Percentiles rank a stretch among this genome's conserved stretches.
These are phyloP conservation scores for Bidens hawaiensis DNA, from an alignment of 140 eudicot species.

Conservation along the genomic window DNA sequence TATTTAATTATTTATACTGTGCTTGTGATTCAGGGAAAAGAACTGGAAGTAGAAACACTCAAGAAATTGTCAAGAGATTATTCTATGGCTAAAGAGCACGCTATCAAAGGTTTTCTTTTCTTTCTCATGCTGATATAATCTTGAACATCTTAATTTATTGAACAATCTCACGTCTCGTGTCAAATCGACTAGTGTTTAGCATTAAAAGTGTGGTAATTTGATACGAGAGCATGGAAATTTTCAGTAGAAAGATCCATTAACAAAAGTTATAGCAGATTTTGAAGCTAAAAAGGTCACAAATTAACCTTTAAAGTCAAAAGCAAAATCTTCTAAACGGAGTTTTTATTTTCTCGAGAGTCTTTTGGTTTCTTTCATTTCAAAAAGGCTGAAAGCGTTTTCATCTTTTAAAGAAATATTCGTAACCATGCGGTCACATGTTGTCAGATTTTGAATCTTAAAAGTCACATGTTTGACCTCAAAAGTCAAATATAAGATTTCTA, in stretches of 20 bases:
- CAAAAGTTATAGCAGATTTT: not conserved
- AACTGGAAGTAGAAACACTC: conserved; percentile 47
- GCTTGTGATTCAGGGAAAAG: conserved; percentile 44
- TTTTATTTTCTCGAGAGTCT: too few species aligned
- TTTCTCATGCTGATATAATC: not conserved
- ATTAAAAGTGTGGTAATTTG: not conserved
- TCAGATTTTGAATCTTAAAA: not conserved
- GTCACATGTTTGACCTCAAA: not conserved
- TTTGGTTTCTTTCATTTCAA: not conserved
- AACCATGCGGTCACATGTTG: not conserved
- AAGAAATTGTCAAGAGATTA: not conserved
- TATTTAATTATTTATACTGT: not conserved
- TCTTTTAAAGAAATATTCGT: not conserved
- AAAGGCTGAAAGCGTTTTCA: too few species aligned
- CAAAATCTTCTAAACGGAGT: too few species aligned
- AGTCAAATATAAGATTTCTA: not conserved
- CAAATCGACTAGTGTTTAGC: not conserved
- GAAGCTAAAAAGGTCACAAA: not conserved
- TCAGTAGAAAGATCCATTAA: not conserved
- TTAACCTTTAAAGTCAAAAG: too few species aligned
- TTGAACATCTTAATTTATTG: not conserved
- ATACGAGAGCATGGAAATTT: not conserved
- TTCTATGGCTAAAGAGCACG: not conserved
- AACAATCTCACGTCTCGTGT: not conserved
- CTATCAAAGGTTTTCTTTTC: not conserved